A percentile compares a stretch with the other conserved stretches of the same genome.
These are phyloP conservation scores for Apiospora aurea DNA, from an alignment of 2,329 filamentous ascomycete genomes.

Conservation along the genomic window DNA sequence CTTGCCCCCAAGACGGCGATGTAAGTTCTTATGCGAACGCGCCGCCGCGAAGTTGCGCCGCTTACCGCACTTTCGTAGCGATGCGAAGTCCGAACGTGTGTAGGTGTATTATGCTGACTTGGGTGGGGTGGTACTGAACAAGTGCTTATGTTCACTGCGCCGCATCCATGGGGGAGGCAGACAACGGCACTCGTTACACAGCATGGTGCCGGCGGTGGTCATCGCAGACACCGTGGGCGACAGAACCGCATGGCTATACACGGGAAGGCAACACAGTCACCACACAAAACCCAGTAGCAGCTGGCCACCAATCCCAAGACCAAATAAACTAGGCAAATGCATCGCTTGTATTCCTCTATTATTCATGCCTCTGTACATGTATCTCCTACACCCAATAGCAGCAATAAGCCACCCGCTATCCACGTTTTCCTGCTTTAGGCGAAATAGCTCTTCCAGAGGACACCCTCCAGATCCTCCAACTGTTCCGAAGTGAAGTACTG, in stretches of 20 bases:
- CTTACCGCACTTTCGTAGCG: not conserved
- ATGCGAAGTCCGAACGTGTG: not conserved
- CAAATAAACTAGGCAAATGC: not conserved
- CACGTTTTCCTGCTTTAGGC: slow-evolving; percentile 58
- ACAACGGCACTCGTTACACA: too few relatives aligned
- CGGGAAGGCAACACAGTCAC: not conserved
- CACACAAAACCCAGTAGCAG: too few relatives aligned
- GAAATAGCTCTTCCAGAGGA: slow-evolving; percentile 99
- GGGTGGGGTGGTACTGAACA: not conserved
- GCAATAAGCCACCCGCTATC: too few relatives aligned
- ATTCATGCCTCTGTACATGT: not conserved
- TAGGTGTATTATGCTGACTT: not conserved
- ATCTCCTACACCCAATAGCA: not conserved
- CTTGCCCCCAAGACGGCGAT: not conserved
- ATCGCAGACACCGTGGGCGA: too few relatives aligned
- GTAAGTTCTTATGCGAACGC: not conserved
- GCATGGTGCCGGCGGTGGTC: too few relatives aligned
- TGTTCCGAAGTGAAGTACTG: slow-evolving; percentile 90
- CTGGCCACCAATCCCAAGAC: too few relatives aligned
- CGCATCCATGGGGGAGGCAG: not conserved
- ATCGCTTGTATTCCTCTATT: not conserved
- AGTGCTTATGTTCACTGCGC: not conserved
- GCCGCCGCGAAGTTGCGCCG: not conserved
- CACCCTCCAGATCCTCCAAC: slow-evolving; percentile 92
- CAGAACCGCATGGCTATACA: too few relatives aligned